phyloP scores from a whole-genome alignment of 225 moss, liverwort and hornwort species.

The Pseudisothecium myosuroides region DNA sequence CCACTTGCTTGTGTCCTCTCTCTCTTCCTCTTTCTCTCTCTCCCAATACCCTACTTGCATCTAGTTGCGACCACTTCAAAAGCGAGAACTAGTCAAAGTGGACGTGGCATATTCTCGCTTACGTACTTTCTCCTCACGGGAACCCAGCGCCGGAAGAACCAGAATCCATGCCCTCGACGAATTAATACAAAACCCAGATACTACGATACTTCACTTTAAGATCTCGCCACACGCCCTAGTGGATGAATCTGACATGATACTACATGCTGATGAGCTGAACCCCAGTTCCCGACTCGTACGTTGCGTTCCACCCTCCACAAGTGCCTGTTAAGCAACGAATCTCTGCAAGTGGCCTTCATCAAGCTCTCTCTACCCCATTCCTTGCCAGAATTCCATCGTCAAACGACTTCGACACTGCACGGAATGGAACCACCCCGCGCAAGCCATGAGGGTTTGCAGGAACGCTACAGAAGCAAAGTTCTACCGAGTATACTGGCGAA shows the following conservation, averaged over 20 bases:
- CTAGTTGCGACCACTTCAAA: background rate
- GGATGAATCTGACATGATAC: background rate
- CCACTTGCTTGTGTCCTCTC: background rate
- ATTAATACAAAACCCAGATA: background rate
- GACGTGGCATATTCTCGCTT: conserved; percentile 11
- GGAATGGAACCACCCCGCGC: background rate
- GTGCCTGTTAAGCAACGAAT: background rate
- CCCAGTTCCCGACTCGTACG: background rate
- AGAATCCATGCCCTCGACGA: background rate
- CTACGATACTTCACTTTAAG: background rate
- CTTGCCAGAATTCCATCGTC: background rate
- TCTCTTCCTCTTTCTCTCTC: background rate
- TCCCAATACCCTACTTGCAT: background rate
- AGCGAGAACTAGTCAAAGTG: conserved; percentile 8
- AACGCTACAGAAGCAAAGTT: background rate
- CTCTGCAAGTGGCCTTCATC: background rate
- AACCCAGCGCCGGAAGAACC: background rate
- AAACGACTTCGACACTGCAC: background rate
- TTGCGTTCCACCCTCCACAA: background rate
- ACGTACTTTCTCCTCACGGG: background rate
- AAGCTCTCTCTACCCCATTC: background rate
- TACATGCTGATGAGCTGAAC: background rate
- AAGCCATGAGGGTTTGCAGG: conserved; percentile 2
- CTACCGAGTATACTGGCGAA: background rate
- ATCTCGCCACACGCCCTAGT: background rate